Conservation (phyloP, 495 filamentous ascomycete species). For the Penicillium diatomitis region DNA sequence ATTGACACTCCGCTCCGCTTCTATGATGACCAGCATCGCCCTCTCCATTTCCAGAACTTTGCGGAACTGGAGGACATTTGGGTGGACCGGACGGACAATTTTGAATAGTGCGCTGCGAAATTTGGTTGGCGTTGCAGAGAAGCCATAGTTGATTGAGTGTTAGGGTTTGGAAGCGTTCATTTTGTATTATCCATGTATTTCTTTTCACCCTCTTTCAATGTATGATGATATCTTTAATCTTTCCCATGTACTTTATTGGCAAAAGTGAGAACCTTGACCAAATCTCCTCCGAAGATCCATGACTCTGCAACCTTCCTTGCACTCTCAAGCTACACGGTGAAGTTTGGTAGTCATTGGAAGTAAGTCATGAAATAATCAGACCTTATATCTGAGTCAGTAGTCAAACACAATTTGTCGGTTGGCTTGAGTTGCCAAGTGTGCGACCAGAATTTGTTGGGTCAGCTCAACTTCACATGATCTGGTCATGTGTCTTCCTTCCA, state of each 20-base stretch:
- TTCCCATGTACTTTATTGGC: conserved; percentile 9
- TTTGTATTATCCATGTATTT: conserved; percentile 9
- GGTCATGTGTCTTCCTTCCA: too few species aligned
- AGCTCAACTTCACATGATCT: too few species aligned
- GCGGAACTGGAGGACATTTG: conserved; percentile 85
- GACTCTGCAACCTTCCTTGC: too few species aligned
- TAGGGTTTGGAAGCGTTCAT: conserved; percentile 6
- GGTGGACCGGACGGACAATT: conserved; percentile 80
- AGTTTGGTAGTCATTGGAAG: too few species aligned
- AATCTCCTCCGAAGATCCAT: too few species aligned
- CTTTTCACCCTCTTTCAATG: conserved; percentile 5
- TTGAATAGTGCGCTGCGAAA: conserved; percentile 45
- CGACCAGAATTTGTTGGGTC: too few species aligned
- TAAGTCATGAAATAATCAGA: too few species aligned
- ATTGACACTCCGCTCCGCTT: conserved; percentile 84
- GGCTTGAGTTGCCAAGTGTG: too few species aligned
- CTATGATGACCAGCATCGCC: conserved; percentile 89
- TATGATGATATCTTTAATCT: conserved; percentile 21
- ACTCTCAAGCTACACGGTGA: too few species aligned
- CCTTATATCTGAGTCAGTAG: too few species aligned
- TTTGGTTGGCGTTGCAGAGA: conserved; percentile 15
- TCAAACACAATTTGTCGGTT: too few species aligned
- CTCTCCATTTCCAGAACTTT: conserved; percentile 91
- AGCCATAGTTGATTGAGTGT: conserved; percentile 8
- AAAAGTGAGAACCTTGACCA: too few species aligned